phyloP scores from a whole-genome alignment of 805 yeast species.

The Saccharomycopsis schoenii region DNA sequence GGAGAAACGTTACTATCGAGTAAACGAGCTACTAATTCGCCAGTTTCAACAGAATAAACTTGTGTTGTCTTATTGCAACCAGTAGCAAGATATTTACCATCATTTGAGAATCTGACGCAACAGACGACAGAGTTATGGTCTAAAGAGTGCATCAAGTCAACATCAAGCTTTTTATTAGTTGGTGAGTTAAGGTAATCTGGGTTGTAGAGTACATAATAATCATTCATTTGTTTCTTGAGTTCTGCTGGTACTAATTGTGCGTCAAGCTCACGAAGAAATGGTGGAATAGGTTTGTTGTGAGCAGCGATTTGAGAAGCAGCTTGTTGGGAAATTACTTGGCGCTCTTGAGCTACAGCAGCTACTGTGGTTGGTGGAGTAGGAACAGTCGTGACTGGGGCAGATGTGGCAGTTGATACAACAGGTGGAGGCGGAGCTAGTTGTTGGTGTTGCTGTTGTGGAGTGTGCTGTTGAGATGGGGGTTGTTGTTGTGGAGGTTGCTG shows the following conservation, averaged over 20 bases:
- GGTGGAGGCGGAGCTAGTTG: conserved; percentile 11
- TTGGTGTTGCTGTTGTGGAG: conserved; percentile 16
- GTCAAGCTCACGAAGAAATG: conserved; percentile 70
- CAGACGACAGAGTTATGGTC: conserved; percentile 94
- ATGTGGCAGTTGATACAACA: conserved; percentile 15
- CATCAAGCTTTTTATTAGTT: conserved; percentile 65
- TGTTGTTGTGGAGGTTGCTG: conserved; percentile 16
- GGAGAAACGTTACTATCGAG: conserved; percentile 55
- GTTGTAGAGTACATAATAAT: conserved; percentile 83
- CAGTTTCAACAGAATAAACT: conserved; percentile 85
- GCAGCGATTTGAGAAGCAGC: conserved; percentile 26
- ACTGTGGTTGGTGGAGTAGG: not conserved
- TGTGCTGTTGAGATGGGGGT: conserved; percentile 11
- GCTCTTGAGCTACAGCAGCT: not conserved
- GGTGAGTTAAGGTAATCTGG: conserved; percentile 38
- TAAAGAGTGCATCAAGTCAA: conserved; percentile 79
- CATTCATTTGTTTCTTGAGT: conserved; percentile 72
- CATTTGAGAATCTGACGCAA: conserved; percentile 87
- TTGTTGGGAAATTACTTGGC: not conserved
- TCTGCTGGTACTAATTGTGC: conserved; percentile 65
- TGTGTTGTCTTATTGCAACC: conserved; percentile 96
- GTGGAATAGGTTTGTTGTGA: conserved; percentile 35
- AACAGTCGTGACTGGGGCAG: not conserved
- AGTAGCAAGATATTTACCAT: conserved; percentile 91
- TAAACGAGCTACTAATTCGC: conserved; percentile 78